A percentile compares a stretch with the other conserved stretches of the same genome.
These are phyloP conservation scores for Picea abies DNA, from an alignment of 83 land plant genomes.

Conservation along the genomic window DNA sequence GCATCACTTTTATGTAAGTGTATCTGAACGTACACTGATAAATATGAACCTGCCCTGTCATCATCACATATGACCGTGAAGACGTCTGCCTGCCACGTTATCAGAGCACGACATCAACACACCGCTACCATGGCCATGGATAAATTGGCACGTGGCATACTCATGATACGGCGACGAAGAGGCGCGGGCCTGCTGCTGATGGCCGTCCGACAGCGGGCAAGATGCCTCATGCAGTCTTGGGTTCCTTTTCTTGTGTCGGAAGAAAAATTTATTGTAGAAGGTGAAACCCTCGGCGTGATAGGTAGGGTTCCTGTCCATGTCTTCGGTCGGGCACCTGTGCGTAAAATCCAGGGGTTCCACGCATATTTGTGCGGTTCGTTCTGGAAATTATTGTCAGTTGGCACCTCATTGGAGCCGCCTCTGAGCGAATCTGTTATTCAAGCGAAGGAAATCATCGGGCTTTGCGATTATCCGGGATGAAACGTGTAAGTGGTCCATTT, in stretches of 20 bases:
- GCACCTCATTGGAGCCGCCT: background rate
- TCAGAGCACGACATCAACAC: background rate
- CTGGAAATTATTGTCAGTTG: background rate
- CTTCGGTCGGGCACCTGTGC: background rate
- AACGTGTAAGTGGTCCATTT: background rate
- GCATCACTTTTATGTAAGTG: too few species aligned
- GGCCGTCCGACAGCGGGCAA: background rate
- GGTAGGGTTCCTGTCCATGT: background rate
- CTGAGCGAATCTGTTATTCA: background rate
- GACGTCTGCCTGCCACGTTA: background rate
- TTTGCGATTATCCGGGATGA: background rate
- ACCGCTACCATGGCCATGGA: background rate
- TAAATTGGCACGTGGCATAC: background rate
- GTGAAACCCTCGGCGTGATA: too few species aligned
- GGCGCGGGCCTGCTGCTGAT: background rate
- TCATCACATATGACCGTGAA: too few species aligned
- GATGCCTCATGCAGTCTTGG: background rate
- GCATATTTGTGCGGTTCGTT: background rate
- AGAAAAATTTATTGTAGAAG: background rate
- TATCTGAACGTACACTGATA: too few species aligned
- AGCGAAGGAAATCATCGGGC: background rate
- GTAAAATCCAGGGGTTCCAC: background rate
- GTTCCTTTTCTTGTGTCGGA: background rate
- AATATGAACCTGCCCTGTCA: too few species aligned
- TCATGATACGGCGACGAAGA: too few species aligned